Conservation (phyloP, 495 filamentous ascomycete species). For the Penicillium soppii region DNA sequence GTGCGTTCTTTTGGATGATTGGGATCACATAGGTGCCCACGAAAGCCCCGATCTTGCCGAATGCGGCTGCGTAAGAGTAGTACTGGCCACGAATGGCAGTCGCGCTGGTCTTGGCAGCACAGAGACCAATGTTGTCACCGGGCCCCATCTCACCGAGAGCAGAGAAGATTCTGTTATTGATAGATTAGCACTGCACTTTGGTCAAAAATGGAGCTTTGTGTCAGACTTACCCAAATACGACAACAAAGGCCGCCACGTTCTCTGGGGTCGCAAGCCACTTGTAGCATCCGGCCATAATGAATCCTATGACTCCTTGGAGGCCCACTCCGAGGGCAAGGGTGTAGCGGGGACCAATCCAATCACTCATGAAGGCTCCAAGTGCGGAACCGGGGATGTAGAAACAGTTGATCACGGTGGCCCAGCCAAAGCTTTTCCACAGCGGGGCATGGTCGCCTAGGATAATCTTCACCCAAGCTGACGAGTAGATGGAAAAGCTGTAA, state of each 20-base stretch:
- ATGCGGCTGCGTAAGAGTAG: slow-evolving; percentile 83
- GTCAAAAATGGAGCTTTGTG: no score
- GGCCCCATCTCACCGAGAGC: slow-evolving; percentile 83
- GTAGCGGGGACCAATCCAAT: slow-evolving; percentile 72
- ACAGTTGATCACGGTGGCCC: slow-evolving; percentile 79
- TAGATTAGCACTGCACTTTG: background rate
- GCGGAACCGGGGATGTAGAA: slow-evolving; percentile 86
- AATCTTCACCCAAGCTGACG: slow-evolving; percentile 64
- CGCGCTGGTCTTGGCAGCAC: slow-evolving; percentile 83
- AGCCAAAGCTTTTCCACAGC: slow-evolving; percentile 76
- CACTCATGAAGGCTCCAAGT: slow-evolving; percentile 69
- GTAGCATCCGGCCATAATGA: slow-evolving; percentile 83
- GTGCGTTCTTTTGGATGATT: slow-evolving; percentile 63
- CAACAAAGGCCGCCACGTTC: slow-evolving; percentile 73
- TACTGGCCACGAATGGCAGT: slow-evolving; percentile 88
- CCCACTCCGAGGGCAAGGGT: slow-evolving; percentile 66
- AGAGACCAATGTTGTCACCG: slow-evolving; percentile 86
- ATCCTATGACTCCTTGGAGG: slow-evolving; percentile 74
- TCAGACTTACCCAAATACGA: slow-evolving; percentile 58
- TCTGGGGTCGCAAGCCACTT: slow-evolving; percentile 54
- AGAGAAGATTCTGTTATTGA: slow-evolving; percentile 65
- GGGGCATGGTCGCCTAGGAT: slow-evolving; percentile 57
- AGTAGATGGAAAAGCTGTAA: slow-evolving; percentile 81
- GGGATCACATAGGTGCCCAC: slow-evolving; percentile 85
- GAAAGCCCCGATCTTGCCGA: slow-evolving; percentile 87